These are phyloP conservation scores for Talaromyces sp. DNA, from an alignment of 2,329 filamentous ascomycete genomes.

Conservation along the genomic window DNA sequence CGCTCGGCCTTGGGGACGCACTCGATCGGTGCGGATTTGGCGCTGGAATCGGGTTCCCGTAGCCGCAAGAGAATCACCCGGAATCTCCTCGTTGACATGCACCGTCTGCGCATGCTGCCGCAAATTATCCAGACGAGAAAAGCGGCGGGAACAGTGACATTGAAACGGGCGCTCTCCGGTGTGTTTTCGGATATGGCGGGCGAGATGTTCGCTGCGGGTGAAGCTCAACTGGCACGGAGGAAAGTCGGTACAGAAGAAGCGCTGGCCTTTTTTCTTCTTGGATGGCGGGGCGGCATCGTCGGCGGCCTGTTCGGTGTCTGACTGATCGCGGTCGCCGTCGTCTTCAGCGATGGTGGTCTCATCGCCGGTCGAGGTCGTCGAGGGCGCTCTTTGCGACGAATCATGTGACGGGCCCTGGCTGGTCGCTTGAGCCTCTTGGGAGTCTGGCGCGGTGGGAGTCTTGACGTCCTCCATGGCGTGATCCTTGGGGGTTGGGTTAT, in stretches of 20 bases:
- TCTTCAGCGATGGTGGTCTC: constrained; percentile 75
- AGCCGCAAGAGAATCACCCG: constrained; percentile 84
- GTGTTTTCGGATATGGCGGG: constrained; percentile 95
- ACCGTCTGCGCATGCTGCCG: constrained; percentile 97
- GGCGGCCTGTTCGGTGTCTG: constrained; percentile 53
- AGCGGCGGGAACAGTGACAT: constrained; percentile 88
- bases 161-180: constrained; percentile 95
- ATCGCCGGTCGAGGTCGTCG: constrained; percentile 43
- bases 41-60: constrained; percentile 88
- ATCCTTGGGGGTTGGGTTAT: constrained; percentile 37
- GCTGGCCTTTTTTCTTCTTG: constrained; percentile 95
- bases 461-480: constrained; percentile 47
- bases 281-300: constrained; percentile 54
- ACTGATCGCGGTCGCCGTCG: constrained; percentile 60
- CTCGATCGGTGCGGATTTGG: constrained; percentile 82
- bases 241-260: constrained; percentile 94
- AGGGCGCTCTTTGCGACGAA: constrained; percentile 26
- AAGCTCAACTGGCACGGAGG: constrained; percentile 93
- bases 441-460: constrained; percentile 47
- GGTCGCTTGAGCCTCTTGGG: constrained; percentile 13
- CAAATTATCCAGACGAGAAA: constrained; percentile 90
- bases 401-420: constrained; percentile 37
- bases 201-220: constrained; percentile 90
- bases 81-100: constrained; percentile 95
- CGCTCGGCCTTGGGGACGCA: constrained; percentile 64